phyloP scores from a whole-genome alignment of 768 basidiomycete genomes.

The Boletus tomentosulus region DNA sequence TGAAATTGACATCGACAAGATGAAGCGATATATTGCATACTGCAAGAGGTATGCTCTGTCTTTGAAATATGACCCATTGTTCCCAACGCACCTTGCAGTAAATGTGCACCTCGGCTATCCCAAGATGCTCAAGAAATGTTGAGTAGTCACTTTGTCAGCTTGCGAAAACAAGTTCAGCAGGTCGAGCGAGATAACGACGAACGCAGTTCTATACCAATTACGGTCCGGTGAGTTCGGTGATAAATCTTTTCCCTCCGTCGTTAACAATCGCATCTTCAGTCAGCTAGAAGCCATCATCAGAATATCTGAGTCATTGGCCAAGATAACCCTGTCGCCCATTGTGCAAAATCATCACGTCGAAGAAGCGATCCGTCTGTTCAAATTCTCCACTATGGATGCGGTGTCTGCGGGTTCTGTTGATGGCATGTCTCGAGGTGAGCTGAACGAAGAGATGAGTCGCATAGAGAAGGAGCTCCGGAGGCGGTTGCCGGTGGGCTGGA shows the following conservation, averaged over 20 bases:
- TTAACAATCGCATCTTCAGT: constrained; percentile 28
- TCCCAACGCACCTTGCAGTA: constrained; percentile 44
- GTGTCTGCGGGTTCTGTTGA: constrained; percentile 93
- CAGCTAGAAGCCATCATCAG: constrained; percentile 99
- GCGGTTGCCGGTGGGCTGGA: constrained; percentile 91
- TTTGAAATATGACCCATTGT: not conserved
- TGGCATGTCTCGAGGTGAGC: constrained; percentile 83
- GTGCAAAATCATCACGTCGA: constrained; percentile 94
- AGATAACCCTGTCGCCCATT: constrained; percentile 81
- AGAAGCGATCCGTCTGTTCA: constrained; percentile 97
- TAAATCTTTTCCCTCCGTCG: not conserved
- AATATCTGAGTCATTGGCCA: constrained; percentile 95
- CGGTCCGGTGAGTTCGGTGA: constrained; percentile 70
- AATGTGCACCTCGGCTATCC: constrained; percentile 94
- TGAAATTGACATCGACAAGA: constrained; percentile 94
- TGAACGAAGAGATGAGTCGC: constrained; percentile 88
- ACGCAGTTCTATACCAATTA: constrained; percentile 96
- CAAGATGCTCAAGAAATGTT: constrained; percentile 94
- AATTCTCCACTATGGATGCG: constrained; percentile 98
- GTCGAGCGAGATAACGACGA: constrained; percentile 98
- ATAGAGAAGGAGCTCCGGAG: constrained; percentile 86
- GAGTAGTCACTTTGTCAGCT: constrained; percentile 88
- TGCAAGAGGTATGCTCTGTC: constrained; percentile 73
- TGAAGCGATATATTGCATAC: constrained; percentile 96
- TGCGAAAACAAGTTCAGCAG: constrained; percentile 91